A percentile compares a stretch with the other conserved stretches of the same genome.
These are phyloP conservation scores for Imleria badia DNA, from an alignment of 768 basidiomycete species.

Conservation along the genomic window DNA sequence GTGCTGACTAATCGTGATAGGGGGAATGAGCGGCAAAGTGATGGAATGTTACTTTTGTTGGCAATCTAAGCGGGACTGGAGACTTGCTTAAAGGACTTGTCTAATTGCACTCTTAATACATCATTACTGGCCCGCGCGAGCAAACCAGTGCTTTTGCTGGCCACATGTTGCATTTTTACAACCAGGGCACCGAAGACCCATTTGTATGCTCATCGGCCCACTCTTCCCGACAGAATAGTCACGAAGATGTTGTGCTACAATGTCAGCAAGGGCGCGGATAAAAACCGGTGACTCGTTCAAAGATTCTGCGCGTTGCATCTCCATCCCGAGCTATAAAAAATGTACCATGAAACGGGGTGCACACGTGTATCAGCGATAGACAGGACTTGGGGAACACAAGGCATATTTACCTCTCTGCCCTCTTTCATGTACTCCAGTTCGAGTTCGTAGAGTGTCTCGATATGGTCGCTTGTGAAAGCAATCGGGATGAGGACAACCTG, in stretches of 20 bases:
- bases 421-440: conserved; percentile 93
- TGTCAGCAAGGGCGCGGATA: conserved; percentile 91
- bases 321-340: conserved; percentile 76
- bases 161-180: conserved; percentile 89
- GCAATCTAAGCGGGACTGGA: no score
- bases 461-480: conserved; percentile 98
- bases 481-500: conserved; percentile 87
- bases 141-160: conserved; percentile 88
- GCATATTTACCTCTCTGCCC: conserved; percentile 74
- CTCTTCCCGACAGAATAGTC: conserved; percentile 53
- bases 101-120: conserved; percentile 9
- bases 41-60: no score
- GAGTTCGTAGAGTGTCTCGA: conserved; percentile 96
- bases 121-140: conserved; percentile 61
- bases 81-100: not conserved
- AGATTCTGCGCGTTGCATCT: conserved; percentile 85
- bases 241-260: conserved; percentile 76
- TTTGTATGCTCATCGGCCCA: conserved; percentile 72
- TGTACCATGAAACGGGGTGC: conserved; percentile 4
- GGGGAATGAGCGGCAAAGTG: not conserved
- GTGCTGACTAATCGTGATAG: conserved; percentile 28
- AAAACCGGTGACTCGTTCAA: conserved; percentile 96
- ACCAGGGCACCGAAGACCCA: conserved; percentile 88
- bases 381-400: not conserved
- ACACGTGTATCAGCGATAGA: conserved; percentile 1